phyloP scores from a whole-genome alignment of 495 filamentous ascomycete species.

The Neurospora terricola region DNA sequence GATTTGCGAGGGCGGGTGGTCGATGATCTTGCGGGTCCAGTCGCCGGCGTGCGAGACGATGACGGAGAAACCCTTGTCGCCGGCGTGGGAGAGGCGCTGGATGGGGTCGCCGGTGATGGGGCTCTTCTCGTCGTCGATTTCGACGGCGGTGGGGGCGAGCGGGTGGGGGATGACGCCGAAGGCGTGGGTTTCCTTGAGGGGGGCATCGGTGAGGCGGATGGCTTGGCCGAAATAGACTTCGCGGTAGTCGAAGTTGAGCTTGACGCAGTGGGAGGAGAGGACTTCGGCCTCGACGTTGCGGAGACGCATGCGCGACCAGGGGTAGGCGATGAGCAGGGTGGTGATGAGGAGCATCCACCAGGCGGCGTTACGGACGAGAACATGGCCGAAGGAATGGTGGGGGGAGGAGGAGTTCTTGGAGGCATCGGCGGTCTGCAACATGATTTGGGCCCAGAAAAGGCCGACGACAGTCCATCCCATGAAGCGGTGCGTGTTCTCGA shows the following conservation, averaged over 20 bases:
- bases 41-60: slow-evolving; percentile 76
- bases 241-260: slow-evolving; percentile 58
- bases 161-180: slow-evolving; percentile 64
- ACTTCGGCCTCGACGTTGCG: slow-evolving; percentile 50
- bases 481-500: slow-evolving; percentile 59
- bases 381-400: slow-evolving; percentile 12
- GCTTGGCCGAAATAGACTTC: slow-evolving; percentile 45
- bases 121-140: background rate
- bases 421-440: slow-evolving; percentile 19
- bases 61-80: slow-evolving; percentile 53
- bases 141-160: background rate
- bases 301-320: slow-evolving; percentile 58
- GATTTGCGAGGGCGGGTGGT: slow-evolving; percentile 46
- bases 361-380: slow-evolving; percentile 44
- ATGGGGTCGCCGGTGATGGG: slow-evolving; percentile 26
- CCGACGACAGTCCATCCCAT: slow-evolving; percentile 51
- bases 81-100: slow-evolving; percentile 44
- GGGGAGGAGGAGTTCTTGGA: background rate
- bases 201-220: slow-evolving; percentile 44
- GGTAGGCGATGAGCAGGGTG: slow-evolving; percentile 50
- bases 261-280: slow-evolving; percentile 59
- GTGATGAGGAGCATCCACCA: slow-evolving; percentile 61
- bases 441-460: slow-evolving; percentile 48
- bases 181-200: slow-evolving; percentile 68
- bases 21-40: slow-evolving; percentile 62